Evolutionary conservation across 2,329 filamentous ascomycete genomes (phyloP).

Genomic region (Rugonectria rugulosa): DNA sequence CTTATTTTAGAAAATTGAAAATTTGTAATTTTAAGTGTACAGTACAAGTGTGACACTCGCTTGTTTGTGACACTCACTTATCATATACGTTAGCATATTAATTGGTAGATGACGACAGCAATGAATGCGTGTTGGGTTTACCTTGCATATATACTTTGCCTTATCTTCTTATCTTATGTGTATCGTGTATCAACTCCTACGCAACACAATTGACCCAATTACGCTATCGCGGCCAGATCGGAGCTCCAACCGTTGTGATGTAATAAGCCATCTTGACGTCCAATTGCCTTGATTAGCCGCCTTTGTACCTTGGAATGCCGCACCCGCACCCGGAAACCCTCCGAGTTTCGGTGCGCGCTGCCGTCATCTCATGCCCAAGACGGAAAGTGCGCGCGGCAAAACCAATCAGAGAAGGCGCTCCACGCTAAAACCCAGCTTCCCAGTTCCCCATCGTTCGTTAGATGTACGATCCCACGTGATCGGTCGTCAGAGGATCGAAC

Average conservation of each 20-base stretch:
- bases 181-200: too few species aligned
- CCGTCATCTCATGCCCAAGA: not conserved
- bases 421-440: not conserved
- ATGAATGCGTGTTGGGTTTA: too few species aligned
- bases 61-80: too few species aligned
- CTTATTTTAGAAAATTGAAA: too few species aligned
- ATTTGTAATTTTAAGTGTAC: too few species aligned
- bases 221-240: too few species aligned
- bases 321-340: slow-evolving; percentile 2
- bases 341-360: slow-evolving; percentile 9
- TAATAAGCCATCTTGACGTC: not conserved
- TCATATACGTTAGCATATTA: too few species aligned
- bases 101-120: not conserved
- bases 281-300: not conserved
- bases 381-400: not conserved
- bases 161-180: too few species aligned
- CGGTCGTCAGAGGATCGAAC: not conserved
- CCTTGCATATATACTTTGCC: too few species aligned
- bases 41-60: too few species aligned
- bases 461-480: slow-evolving; percentile 10
- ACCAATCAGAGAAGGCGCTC: not conserved
- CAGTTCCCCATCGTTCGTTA: not conserved
- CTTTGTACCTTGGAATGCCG: not conserved
- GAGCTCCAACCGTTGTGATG: too few species aligned
- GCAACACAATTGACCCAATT: too few species aligned